phyloP scores from a whole-genome alignment of 2,329 filamentous ascomycete species.

The Aspergillus tamarii region DNA sequence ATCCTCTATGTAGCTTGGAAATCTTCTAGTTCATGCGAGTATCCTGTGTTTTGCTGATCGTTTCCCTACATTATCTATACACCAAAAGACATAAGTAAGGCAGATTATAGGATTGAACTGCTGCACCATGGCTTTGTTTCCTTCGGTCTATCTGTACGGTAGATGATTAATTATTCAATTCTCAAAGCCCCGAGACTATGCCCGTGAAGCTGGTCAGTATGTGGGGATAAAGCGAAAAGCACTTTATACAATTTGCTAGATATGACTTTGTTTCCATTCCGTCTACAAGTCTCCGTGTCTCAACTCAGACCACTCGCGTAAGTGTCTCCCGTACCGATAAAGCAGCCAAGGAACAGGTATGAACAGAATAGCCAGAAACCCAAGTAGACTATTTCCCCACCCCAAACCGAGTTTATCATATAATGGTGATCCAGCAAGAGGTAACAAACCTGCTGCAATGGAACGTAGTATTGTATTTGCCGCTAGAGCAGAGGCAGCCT shows the following conservation, averaged over 20 bases:
- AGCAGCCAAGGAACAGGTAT: neutral
- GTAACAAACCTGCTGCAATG: neutral
- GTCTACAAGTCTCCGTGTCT: too few relatives aligned
- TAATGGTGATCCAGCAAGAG: neutral
- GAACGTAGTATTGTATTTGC: neutral
- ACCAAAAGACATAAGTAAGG: too few relatives aligned
- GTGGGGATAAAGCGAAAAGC: too few relatives aligned
- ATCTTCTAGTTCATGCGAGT: too few relatives aligned
- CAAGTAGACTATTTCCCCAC: neutral
- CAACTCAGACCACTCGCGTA: neutral
- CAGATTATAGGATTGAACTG: fast-evolving
- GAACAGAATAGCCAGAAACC: neutral
- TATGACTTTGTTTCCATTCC: too few relatives aligned
- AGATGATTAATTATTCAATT: too few relatives aligned
- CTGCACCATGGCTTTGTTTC: too few relatives aligned
- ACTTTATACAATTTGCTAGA: too few relatives aligned
- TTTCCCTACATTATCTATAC: fast-evolving
- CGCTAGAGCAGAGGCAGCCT: neutral
- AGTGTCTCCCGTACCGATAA: neutral
- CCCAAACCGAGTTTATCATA: neutral
- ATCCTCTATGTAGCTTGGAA: too few relatives aligned
- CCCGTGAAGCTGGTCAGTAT: too few relatives aligned
- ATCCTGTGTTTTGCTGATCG: fast-evolving
- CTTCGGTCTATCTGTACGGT: too few relatives aligned
- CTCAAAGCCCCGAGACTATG: too few relatives aligned